A percentile compares a stretch with the other conserved stretches of the same genome.
Evolutionary conservation across 352 stramenopile species (phyloP).

Genomic region (Peronospora tabacina): DNA sequence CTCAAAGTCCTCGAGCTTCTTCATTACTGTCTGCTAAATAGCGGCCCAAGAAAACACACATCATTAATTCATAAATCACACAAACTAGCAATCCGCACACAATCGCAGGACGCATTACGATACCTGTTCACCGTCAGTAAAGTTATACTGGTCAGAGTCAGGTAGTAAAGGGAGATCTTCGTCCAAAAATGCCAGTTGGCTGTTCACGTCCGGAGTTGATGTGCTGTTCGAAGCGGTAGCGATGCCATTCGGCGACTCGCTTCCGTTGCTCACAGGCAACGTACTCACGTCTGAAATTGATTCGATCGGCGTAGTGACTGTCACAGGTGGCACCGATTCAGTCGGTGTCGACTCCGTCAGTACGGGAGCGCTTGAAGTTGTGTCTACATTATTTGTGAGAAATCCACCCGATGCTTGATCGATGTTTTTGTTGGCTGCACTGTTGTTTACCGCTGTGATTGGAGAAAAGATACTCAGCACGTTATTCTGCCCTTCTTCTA

Average conservation of each 20-base stretch:
- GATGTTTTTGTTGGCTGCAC: constrained; percentile 4
- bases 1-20: constrained; percentile 84
- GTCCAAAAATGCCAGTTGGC: constrained; percentile 59
- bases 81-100: constrained; percentile 4
- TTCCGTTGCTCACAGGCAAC: constrained; percentile 3
- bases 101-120: constrained; percentile 14
- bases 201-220: constrained; percentile 13
- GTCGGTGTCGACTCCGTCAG: constrained; percentile 5
- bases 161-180: constrained; percentile 62
- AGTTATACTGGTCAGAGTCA: constrained; percentile 63
- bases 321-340: constrained; percentile 4
- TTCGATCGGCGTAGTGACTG: constrained; percentile 6
- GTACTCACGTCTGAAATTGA: constrained; percentile 6
- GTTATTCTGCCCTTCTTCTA: constrained; percentile 37
- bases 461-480: constrained; percentile 75
- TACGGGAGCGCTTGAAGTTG: background rate
- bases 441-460: constrained; percentile 24
- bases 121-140: constrained; percentile 77
- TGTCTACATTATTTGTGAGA: constrained; percentile 26
- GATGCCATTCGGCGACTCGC: background rate
- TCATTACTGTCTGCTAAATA: constrained; percentile 77
- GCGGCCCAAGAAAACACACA: constrained; percentile 22
- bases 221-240: constrained; percentile 2
- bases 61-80: constrained; percentile 20
- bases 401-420: constrained; percentile 14